Percentiles rank a stretch among this genome's conserved stretches.
phyloP scores from a whole-genome alignment of 306 rosid species.

The Quercus cerris region DNA sequence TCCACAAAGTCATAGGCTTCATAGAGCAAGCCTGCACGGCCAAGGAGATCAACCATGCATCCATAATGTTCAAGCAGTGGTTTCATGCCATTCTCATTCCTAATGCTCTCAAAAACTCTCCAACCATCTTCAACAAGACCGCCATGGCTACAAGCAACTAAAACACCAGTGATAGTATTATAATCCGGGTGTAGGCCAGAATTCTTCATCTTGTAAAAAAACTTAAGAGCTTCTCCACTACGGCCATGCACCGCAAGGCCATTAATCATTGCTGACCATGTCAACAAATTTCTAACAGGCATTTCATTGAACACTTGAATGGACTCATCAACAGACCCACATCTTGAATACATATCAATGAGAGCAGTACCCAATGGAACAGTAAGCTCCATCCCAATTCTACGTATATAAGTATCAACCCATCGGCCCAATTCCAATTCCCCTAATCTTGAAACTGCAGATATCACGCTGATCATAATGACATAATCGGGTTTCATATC shows the following conservation, averaged over 20 bases:
- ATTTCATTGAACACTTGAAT: conserved; percentile 46
- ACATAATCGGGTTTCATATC: conserved; percentile 35
- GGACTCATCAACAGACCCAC: conserved; percentile 52
- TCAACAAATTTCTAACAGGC: conserved; percentile 40
- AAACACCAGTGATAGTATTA: conserved; percentile 29
- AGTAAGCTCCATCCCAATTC: conserved; percentile 25
- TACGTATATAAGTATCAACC: conserved; percentile 35
- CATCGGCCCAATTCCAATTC: conserved; percentile 53
- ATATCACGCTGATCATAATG: conserved; percentile 44
- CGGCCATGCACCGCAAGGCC: conserved; percentile 60
- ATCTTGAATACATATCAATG: conserved; percentile 57
- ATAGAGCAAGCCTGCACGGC: conserved; percentile 49
- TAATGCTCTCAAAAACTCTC: conserved; percentile 37
- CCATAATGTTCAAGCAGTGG: conserved; percentile 63
- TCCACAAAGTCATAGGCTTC: conserved; percentile 58
- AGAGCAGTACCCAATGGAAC: conserved; percentile 58
- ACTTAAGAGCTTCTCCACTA: conserved; percentile 40
- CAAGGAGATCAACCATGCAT: conserved; percentile 63
- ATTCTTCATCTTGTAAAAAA: conserved; percentile 38
- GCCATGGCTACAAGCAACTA: conserved; percentile 65
- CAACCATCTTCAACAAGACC: conserved; percentile 59
- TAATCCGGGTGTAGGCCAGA: conserved; percentile 49
- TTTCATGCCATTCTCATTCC: conserved; percentile 26
- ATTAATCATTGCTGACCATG: conserved; percentile 51
- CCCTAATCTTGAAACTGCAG: conserved; percentile 55